Evolutionary conservation across 1,139 yeast species (phyloP), one percentile per base, ranked within the genome.

Genomic region (Saccharomyces hybrid): DNA sequence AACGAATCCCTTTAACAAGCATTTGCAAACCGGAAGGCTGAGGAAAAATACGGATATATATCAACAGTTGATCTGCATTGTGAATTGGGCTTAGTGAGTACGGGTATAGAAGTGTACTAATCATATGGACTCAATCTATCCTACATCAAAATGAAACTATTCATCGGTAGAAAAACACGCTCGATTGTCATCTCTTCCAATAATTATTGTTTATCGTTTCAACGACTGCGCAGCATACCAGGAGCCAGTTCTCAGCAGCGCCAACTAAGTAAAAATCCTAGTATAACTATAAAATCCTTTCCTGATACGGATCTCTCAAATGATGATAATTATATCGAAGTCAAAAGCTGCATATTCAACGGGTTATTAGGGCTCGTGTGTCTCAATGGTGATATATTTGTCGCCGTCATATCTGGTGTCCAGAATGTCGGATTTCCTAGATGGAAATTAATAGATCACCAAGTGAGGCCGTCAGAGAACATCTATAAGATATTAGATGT

Each of bases 301-400:
- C 48, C 59, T 11, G 59, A 56, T 26, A 60, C 56, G 16, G 67
- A 63, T 13, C 38, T 65, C 2, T 14, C 44, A 6, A 58, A 62
- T 27, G 55, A 53, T 14, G 49, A 48, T 4, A 59, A 56, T 7
- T 65, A 59, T 50, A 50, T 52, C 8, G 65, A 62, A 48, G 48
- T 65, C 5, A 59, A 53, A 41, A 57, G 55, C 14, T 52, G 59
- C n/a, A 50, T 71, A 48, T 73, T 82, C 48, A 69, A 74, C 57
- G 91, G 88, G 2, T 75, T 85, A 44, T 67, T 85, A 38, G 95
- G 95, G 0, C 68, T 86, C 28, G 71, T 84, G 27, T 73, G 77
- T 41, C 69, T 83, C 23, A 82, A 83, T 59, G 79, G 79, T 4
- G 74, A 76, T 51, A 74, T 81, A 6, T 84, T 76, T 62, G 67